phyloP scores from a whole-genome alignment of 305 asterid species.

The Plantago coronopus region DNA sequence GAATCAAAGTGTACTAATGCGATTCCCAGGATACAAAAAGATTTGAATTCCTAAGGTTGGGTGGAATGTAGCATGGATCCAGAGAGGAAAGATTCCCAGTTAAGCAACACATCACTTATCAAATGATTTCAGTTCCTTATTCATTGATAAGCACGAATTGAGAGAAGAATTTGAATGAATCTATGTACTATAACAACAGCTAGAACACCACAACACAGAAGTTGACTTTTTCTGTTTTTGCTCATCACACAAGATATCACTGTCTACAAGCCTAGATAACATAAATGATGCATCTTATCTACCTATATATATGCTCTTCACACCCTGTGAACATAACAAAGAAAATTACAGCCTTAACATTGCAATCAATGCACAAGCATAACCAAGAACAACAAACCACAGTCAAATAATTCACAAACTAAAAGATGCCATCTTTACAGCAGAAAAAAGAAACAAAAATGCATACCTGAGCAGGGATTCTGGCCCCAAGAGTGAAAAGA shows the following conservation, averaged over 20 bases:
- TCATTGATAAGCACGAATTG: not conserved
- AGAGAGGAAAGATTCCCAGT: not conserved
- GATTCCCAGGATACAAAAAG: too few species aligned
- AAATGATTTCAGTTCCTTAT: not conserved
- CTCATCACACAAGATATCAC: not conserved
- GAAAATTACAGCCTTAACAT: too few species aligned
- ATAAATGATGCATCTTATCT: too few species aligned
- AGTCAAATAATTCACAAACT: not conserved
- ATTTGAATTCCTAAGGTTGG: too few species aligned
- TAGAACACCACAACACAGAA: not conserved
- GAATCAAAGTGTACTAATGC: too few species aligned
- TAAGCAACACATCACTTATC: not conserved
- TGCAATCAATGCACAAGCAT: not conserved
- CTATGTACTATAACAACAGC: too few species aligned
- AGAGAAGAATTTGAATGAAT: not conserved
- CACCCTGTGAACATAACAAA: too few species aligned
- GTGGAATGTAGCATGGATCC: too few species aligned
- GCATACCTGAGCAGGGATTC: constrained; percentile 79
- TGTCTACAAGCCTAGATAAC: too few species aligned
- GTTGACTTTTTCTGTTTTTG: not conserved
- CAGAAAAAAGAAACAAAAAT: not conserved
- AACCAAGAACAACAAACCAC: not conserved
- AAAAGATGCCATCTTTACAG: constrained; percentile 1
- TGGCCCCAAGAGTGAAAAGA: constrained; percentile 63
- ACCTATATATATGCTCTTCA: too few species aligned